Base-by-base conservation (phyloP, 345 rosid species). In the Brassica nigra region DNA sequence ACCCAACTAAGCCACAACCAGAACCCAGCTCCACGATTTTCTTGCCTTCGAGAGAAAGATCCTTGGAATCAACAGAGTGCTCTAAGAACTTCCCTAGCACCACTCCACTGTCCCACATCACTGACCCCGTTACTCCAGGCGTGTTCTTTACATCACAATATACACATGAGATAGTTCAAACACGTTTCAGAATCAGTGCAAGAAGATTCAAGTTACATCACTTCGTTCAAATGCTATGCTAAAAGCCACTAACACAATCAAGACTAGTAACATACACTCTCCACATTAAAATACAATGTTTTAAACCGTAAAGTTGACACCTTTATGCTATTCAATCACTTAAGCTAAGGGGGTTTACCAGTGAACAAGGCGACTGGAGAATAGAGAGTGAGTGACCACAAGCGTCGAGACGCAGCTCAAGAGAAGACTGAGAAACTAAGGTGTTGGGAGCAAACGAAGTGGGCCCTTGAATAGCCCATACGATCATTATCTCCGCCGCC, bases 1-100 rank as follows among this genome's bases (percentile, higher is more conserved):
- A 92, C 98, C 98, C 97, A 64, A 90, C 98, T 83, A 94, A 87
- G 80, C 98, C 97, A 84, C 97, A 94, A 39, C 97, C 98, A 64
- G 97, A 90, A 61, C 98, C 97, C 83, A 94, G 84, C 82, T 94
- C 98, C 5, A 91, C 62, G 64, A 88, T 86, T 83, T 91, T 94
- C 87, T 92, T 91, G 80, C 88, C 93, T 42, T 84, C 85, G 78
- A 94, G 87, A 54, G 81, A 66, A 79, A 94, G 97, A 86, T 79
- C 42, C 34, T 83, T 73, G 1, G 90, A 89, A 74, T 94, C 97
- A 72, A 91, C 97, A 14, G 97, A 92, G 66, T 94, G 97, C 81
- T 92, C 98, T 68, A 94, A 76, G 83, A 94, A 92, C 89, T 94
- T 94, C 49, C 92, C 95, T 66, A 94, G 71, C 62, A 92, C 93